Base-by-base conservation (phyloP, 441 rosid genomes). In the Jatropha multifida region DNA sequence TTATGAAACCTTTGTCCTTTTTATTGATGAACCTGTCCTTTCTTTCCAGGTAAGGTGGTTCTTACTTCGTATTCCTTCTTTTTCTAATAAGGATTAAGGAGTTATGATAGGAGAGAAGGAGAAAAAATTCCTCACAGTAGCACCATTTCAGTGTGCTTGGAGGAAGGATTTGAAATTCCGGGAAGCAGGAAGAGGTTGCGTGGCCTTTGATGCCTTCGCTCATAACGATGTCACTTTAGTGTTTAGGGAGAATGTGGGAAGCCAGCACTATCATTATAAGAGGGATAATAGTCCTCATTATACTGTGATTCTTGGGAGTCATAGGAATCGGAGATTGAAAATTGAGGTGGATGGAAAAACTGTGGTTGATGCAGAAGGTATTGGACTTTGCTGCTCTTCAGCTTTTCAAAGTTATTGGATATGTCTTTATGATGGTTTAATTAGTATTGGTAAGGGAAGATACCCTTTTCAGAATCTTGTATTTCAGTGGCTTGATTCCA, bases 121-220 rank as follows among this genome's bases (percentile, higher is more conserved):
- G 89, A 89, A 81, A 65, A 91, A 87, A 78, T 90, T 88, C 75
- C 85, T 94, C 65, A 96, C 94, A 0, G 99, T 96, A 27, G 97
- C 98, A 68, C 98, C 99, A 10, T 96, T 96, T 77, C 96, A 91
- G 90, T 96, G 99, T 86, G 98, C 98, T 69, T 96, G 99, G 98
- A 89, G 94, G 68, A 86, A 91, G 72, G 98, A 94, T 86, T 85
- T 96, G 80, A 96, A 89, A 82, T 96, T 94, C 80, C 85, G 81
- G 73, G 96, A 94, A 83, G 91, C 97, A 0, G 99, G 98, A 58
- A 88, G 99, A 83, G 99, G 99, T 8, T 96, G 99, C 74, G 94
- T 92, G 67, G 94, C 96, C 52, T 96, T 96, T 74, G 99, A 96
- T 77, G 99, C 99, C 70, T 94, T 85, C 75, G 99, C 99, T 74